A percentile compares a stretch with the other conserved stretches of the same genome.
phyloP scores from a whole-genome alignment of 1,284 basidiomycete species.

The Somion occarium region DNA sequence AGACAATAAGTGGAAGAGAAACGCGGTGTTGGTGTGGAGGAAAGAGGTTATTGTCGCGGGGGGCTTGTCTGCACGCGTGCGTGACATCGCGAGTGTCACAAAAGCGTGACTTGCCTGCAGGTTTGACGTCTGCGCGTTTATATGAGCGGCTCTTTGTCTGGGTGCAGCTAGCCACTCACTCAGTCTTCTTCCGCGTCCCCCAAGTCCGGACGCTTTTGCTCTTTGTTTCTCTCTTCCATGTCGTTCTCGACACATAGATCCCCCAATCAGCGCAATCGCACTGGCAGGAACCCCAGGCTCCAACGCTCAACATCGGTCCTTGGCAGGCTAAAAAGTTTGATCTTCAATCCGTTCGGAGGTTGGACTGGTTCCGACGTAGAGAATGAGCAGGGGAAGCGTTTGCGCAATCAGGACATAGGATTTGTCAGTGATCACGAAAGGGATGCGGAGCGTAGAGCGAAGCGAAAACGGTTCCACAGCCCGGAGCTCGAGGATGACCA shows the following conservation, averaged over 20 bases:
- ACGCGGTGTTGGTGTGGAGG: background rate
- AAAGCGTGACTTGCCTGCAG: slow-evolving; percentile 8
- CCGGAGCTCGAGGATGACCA: slow-evolving; percentile 13
- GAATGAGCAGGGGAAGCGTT: slow-evolving; percentile 16
- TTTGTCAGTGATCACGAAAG: slow-evolving; percentile 2
- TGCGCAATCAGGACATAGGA: slow-evolving; percentile 4
- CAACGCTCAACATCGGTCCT: slow-evolving; percentile 24
- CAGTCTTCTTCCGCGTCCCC: background rate
- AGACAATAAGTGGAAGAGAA: too few relatives aligned
- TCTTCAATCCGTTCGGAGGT: slow-evolving; percentile 23
- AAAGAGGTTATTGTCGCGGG: background rate
- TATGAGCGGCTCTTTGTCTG: background rate
- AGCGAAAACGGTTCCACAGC: slow-evolving; percentile 26
- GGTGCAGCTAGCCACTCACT: background rate
- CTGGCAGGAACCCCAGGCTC: slow-evolving; percentile 13
- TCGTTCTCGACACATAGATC: background rate
- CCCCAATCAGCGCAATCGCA: background rate
- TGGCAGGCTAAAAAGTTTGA: slow-evolving; percentile 17
- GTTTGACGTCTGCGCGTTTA: background rate
- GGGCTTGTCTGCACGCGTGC: slow-evolving; percentile 1
- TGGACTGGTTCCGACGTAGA: slow-evolving; percentile 20
- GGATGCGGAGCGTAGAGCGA: slow-evolving; percentile 20
- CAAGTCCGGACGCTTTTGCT: background rate
- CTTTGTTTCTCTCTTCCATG: background rate
- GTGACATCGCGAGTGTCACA: slow-evolving; percentile 6